phyloP scores from a whole-genome alignment of 371 early-diverging fungal genomes.

The Paramicrosporidium saccamoebae region DNA sequence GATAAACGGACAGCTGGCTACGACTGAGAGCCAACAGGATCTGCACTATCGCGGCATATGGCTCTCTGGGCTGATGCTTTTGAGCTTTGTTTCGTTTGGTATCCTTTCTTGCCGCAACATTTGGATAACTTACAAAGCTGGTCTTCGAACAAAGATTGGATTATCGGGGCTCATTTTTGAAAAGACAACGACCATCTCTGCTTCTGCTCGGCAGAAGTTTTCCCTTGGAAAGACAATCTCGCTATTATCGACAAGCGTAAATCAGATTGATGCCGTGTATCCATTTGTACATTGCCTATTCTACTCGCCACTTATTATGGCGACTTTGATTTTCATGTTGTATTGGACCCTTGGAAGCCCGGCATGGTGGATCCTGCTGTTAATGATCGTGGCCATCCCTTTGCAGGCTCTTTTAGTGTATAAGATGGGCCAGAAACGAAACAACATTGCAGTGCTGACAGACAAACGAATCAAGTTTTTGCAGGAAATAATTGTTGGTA shows the following conservation, averaged over 20 bases:
- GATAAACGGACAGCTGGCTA: too few species aligned
- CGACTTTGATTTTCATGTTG: conserved; percentile 30
- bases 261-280: conserved; percentile 19
- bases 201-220: conserved; percentile 27
- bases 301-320: conserved; percentile 58
- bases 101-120: too few species aligned
- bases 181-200: conserved; percentile 40
- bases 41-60: too few species aligned
- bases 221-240: conserved; percentile 54
- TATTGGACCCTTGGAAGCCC: conserved; percentile 41
- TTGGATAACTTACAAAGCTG: too few species aligned
- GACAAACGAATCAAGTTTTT: conserved; percentile 47
- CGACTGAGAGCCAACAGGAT: too few species aligned
- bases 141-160: too few species aligned
- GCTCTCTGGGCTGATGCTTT: too few species aligned
- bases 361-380: conserved; percentile 43
- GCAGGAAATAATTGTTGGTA: conserved; percentile 56
- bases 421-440: conserved; percentile 22
- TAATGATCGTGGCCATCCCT: conserved; percentile 35
- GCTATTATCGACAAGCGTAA: conserved; percentile 43
- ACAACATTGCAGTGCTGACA: conserved; percentile 46
- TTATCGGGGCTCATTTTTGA: too few species aligned
- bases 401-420: conserved; percentile 16
- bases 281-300: conserved; percentile 34
- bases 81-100: too few species aligned